Evolutionary conservation across 129 eudicot species (phyloP).

Genomic region (Lactuca sativa): DNA sequence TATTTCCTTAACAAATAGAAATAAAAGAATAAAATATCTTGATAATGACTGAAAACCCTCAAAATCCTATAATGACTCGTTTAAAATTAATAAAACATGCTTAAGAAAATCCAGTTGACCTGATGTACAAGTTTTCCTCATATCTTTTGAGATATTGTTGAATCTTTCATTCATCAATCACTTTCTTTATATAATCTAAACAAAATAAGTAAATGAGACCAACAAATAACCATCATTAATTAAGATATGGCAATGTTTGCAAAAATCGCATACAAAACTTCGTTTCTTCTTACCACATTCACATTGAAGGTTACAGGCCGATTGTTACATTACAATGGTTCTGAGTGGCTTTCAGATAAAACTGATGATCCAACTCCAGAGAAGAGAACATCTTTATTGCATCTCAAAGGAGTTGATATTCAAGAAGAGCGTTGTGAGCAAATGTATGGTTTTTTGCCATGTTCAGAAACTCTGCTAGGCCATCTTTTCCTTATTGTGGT

Average conservation of each 20-base stretch:
- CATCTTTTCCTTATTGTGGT: slow-evolving; percentile 67
- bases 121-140: slow-evolving; percentile 25
- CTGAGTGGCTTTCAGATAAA: slow-evolving; percentile 43
- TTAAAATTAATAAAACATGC: not conserved
- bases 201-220: not conserved
- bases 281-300: slow-evolving; percentile 25
- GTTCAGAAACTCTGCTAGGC: slow-evolving; percentile 57
- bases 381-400: slow-evolving; percentile 13
- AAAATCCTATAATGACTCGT: slow-evolving; percentile 10
- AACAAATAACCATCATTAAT: slow-evolving; percentile 18
- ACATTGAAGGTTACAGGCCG: slow-evolving; percentile 35
- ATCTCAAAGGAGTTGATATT: slow-evolving; percentile 24
- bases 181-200: slow-evolving; percentile 17
- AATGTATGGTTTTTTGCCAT: slow-evolving; percentile 86
- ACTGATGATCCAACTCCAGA: slow-evolving; percentile 21
- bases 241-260: slow-evolving; percentile 18
- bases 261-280: slow-evolving; percentile 4
- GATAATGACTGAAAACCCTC: not conserved
- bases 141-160: slow-evolving; percentile 7
- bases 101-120: slow-evolving; percentile 14
- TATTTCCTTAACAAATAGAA: no score
- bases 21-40: not conserved
- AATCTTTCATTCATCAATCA: slow-evolving; percentile 20
- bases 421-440: slow-evolving; percentile 49
- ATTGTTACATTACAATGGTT: slow-evolving; percentile 13